Base-by-base conservation (phyloP, 2,329 filamentous ascomycete genomes). In the Fusarium sp. region DNA sequence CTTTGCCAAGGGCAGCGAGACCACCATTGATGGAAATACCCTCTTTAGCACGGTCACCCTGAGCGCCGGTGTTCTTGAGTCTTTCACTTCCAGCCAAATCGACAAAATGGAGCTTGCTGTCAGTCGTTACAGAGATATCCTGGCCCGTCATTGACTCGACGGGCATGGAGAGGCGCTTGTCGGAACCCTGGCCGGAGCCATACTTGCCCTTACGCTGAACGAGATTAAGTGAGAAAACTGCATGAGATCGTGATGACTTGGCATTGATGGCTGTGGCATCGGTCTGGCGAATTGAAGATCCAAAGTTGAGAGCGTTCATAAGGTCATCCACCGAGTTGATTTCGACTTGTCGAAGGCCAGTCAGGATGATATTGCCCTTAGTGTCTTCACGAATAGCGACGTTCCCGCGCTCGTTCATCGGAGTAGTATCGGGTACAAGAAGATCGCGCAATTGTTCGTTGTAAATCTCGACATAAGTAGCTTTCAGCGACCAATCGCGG, bases 21-120 rank as follows among this genome's bases (percentile, higher is more conserved):
- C 96, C 96, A 38, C 92, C 96, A 75, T 99, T 99, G 83, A 99
- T 99, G 14, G 95, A 97, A 62, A 99, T 99, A 71, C 96, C 96
- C 79, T 99, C 96, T 77, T 90, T 95, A 38, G 96, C 96, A 57
- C 96, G 88, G 72, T 98, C 96, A 42, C 96, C 96, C 66, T 97
- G 94, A 1, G 96, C 96, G 32, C 94, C 93, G 0, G 96, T 99
- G 74, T 99, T 98, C 82, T 99, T 99, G 74, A 99, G 83, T 71
- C 96, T 88, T 81, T 99, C 96, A 77, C 96, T 98, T 68, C 96
- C 96, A 50, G 96, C 96, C 77, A 99, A 82, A 87, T 99, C 96
- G 61, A 99, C 96, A 76, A 99, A 99, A 77, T 99, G 96, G 49
- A 99, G 86, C 80, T 99, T 99, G 88, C 96, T 99, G 78, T 99